Evolutionary conservation across 1,139 yeast genomes (phyloP), one percentile per base, ranked within the genome.

Genomic region (Taphrina sp.): DNA sequence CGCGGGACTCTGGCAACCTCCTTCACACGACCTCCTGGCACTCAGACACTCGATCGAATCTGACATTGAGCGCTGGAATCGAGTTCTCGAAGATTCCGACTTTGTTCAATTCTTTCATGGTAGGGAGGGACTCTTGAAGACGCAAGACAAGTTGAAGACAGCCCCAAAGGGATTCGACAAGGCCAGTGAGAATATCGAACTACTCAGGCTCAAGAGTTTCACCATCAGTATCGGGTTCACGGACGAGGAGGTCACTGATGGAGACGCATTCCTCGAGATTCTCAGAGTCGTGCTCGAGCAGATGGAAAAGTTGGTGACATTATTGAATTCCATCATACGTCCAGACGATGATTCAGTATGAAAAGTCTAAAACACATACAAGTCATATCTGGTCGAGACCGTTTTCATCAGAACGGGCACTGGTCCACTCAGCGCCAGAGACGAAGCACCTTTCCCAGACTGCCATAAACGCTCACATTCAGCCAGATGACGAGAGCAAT

Each of bases 1-100:
- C 1, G 58, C 58, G 20, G 62, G 62, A 5, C 57, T 59, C 57
- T 59, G 62, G 61, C 61, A 59, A 39, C 34, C 60, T n/a, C 36
- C 54, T 26, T 45, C 54, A 14, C 57, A 55, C 12, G 61, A 60
- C 2, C 58, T 60, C 8, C 58, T 39, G 29, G 24, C 35, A 14
- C 45, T 60, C 55, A 44, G 63, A 7, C 49, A 51, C 19, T 28
- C 42, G 20, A 58, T 61, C 20, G 62, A 54, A 16, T 39, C 52
- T 3, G 60, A 59, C 14, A 61, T 58, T 5, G 35, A 43, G 31
- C 47, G 59, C 19, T 46, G 61, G 22, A 57, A 56, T 17, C 31
- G 26, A 12, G 35, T 60, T 2, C 19, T 61, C 20, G 46, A 56
- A 22, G 44, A 49, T 4, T 52, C 47, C 1, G 60, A 41, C 12